A percentile compares a stretch with the other conserved stretches of the same genome.
These are phyloP conservation scores for Solanum chilense DNA, from an alignment of 257 asterid genomes.

Conservation along the genomic window DNA sequence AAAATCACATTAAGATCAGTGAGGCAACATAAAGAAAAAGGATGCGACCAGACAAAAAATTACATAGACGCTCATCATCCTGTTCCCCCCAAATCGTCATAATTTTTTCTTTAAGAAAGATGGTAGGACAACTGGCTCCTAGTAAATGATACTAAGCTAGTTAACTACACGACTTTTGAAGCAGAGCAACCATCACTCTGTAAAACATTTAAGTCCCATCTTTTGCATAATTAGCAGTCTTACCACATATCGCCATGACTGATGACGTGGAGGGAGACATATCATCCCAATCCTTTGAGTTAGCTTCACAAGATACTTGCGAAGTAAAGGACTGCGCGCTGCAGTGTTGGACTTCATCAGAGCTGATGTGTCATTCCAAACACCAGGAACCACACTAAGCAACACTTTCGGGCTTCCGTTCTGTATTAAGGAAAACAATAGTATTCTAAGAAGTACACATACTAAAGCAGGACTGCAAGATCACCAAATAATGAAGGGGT, in stretches of 20 bases:
- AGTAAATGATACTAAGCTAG: background rate
- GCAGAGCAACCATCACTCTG: background rate
- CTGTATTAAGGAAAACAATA: constrained; percentile 27
- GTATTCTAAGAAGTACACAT: background rate
- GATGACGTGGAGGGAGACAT: constrained; percentile 71
- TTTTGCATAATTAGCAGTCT: constrained; percentile 9
- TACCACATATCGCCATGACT: constrained; percentile 91
- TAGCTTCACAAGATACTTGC: constrained; percentile 80
- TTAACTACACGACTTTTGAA: background rate
- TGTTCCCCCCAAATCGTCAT: background rate
- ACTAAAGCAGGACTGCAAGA: background rate
- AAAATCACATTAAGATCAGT: background rate
- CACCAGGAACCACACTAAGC: constrained; percentile 49
- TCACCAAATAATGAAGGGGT: background rate
- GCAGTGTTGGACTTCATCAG: constrained; percentile 64
- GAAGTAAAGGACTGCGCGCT: constrained; percentile 82
- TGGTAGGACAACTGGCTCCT: background rate
- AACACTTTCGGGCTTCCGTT: constrained; percentile 62
- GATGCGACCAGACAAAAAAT: background rate
- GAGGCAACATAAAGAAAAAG: background rate
- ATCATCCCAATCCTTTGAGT: constrained; percentile 78
- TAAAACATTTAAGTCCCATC: background rate
- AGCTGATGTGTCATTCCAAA: constrained; percentile 64
- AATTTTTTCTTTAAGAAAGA: background rate
- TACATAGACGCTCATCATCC: background rate